Evolutionary conservation across 495 filamentous ascomycete genomes (phyloP), one percentile per base, ranked within the genome.

Genomic region (Staphylotrichum longicolle): DNA sequence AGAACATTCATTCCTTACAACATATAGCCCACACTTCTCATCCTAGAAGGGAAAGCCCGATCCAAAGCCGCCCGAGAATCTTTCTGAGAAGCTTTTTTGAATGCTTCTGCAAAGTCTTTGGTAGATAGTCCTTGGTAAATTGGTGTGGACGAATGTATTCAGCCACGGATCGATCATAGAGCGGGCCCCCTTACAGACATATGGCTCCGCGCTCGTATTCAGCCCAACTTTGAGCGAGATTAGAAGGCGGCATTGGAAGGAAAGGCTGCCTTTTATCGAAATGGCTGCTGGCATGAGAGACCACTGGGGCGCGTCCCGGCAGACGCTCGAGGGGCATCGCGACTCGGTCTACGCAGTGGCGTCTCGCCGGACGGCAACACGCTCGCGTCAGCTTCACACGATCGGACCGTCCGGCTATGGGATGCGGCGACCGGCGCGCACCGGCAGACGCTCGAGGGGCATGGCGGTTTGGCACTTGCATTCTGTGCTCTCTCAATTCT

Each of bases 321-420:
- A 53, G 50, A 53, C 50, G 34, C 50, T 53, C 50, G 50, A 51
- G 34, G 50, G 50, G 12, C 34, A 53, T 53, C 0, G 14, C 35
- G n/a, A 11, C 8, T 5, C 27, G 47, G 47, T 49, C 47, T 32
- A 0, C 0, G 47, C 30, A 49, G 47, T 49, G 6, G 50, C 50
- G 50, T 53, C 35, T 53, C 50, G 35, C 50, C 35, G 14, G 50
- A 53, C 35, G 35, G 50, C 12, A 40, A 53, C n/a, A 40, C 35
- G n/a, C 50, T 53, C 34, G 50, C 34, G 12, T 53, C 50, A 3
- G 50, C 50, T 53, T 53, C 50, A 10, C 0, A 7, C 5, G 50
- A 53, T 53, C 8, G 12, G 34, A 53, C 50, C 5, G 15, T 53
- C 50, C 50, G 50, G 50, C 50, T 53, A 34, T 53, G 50, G 50